phyloP scores from a whole-genome alignment of 768 basidiomycete species.

The Suillus occidentalis region DNA sequence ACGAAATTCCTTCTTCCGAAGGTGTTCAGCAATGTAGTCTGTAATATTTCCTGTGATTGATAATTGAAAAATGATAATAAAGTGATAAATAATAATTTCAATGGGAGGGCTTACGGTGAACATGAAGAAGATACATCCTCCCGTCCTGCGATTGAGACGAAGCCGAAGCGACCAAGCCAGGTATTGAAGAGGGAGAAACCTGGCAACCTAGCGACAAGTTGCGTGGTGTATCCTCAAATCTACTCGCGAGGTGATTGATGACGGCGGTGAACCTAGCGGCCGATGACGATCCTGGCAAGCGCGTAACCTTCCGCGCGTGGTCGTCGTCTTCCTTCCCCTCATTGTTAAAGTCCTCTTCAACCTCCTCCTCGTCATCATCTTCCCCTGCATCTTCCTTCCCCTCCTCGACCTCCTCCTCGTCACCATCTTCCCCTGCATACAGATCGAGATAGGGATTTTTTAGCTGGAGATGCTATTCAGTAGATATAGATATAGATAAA shows the following conservation, averaged over 20 bases:
- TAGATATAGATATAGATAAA: background rate
- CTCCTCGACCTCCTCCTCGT: background rate
- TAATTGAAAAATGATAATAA: background rate
- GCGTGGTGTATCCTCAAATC: background rate
- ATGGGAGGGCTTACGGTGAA: background rate
- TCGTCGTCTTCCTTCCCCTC: background rate
- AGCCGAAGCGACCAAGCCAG: background rate
- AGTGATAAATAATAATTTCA: background rate
- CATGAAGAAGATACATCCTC: background rate
- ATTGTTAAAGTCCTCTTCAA: no score
- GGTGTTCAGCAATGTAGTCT: no score
- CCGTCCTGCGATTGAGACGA: background rate
- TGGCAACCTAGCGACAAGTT: background rate
- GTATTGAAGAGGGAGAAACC: background rate
- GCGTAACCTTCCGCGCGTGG: background rate
- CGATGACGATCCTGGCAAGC: background rate
- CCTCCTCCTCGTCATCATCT: no score
- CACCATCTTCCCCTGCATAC: background rate
- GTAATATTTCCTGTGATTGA: background rate
- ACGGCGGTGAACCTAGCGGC: background rate
- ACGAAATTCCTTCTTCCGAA: no score
- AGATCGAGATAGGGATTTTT: background rate
- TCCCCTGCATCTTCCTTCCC: background rate
- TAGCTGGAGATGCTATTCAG: background rate
- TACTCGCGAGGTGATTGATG: background rate